These are phyloP conservation scores for Aspergillus sojae DNA, from an alignment of 2,329 filamentous ascomycete species.

Conservation along the genomic window DNA sequence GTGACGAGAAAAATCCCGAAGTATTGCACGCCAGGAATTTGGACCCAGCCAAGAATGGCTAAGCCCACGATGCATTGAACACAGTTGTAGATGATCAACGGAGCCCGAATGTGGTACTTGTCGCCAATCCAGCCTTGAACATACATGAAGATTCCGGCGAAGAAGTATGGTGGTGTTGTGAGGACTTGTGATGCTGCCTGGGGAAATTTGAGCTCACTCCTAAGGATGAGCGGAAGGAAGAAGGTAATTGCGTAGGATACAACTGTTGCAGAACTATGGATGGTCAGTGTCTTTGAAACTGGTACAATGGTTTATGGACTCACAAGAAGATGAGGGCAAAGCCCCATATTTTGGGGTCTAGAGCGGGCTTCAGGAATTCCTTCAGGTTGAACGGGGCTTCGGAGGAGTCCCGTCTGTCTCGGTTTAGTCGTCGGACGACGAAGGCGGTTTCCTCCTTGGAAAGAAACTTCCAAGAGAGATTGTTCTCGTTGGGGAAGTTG, in stretches of 20 bases:
- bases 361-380: conserved; percentile 51
- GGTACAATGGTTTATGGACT: conserved; percentile 22
- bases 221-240: conserved; percentile 76
- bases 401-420: conserved; percentile 55
- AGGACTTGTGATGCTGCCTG: conserved; percentile 69
- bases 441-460: conserved; percentile 47
- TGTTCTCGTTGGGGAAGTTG: conserved; percentile 36
- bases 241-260: conserved; percentile 78
- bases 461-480: conserved; percentile 36
- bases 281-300: neutral
- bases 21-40: neutral
- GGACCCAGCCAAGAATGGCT: conserved; percentile 1
- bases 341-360: conserved; percentile 58
- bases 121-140: neutral
- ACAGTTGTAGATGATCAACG: neutral
- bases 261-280: conserved; percentile 53
- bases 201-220: conserved; percentile 63
- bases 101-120: conserved; percentile 1
- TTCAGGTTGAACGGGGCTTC: conserved; percentile 49
- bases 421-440: conserved; percentile 55
- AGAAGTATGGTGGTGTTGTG: conserved; percentile 68
- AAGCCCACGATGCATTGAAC: conserved; percentile 2
- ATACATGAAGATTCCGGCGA: conserved; percentile 51
- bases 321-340: conserved; percentile 56
- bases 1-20: conserved; percentile 49